Evolutionary conservation across 768 basidiomycete species (phyloP).

Genomic region (Flagelloscypha sp.): DNA sequence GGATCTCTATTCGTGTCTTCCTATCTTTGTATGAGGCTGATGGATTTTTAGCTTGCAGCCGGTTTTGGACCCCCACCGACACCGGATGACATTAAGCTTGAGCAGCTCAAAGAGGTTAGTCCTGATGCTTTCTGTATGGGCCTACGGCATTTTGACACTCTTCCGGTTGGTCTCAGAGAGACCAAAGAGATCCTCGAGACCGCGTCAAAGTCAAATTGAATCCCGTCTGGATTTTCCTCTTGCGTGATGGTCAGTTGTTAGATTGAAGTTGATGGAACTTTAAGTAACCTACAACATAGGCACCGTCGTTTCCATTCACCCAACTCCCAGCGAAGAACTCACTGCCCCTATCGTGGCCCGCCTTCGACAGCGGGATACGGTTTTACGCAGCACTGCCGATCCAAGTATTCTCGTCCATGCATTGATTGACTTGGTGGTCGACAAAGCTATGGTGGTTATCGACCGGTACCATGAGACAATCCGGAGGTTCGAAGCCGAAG

Average conservation of each 20-base stretch:
- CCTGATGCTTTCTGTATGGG: background rate
- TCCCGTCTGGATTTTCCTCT: conserved; percentile 62
- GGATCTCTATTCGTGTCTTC: conserved; percentile 7
- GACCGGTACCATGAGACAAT: conserved; percentile 62
- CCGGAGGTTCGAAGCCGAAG: conserved; percentile 48
- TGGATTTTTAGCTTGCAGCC: conserved; percentile 6
- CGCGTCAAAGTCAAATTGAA: conserved; percentile 51
- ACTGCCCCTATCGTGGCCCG: conserved; percentile 52
- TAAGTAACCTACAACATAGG: too few relatives aligned
- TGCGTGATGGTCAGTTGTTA: conserved; percentile 45
- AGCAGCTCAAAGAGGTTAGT: conserved; percentile 24
- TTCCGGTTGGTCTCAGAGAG: conserved; percentile 33
- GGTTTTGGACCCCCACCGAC: conserved; percentile 12
- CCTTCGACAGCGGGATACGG: conserved; percentile 48
- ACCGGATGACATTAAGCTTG: conserved; percentile 21
- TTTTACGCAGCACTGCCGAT: conserved; percentile 55
- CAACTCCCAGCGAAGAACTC: conserved; percentile 36
- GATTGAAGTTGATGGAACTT: conserved; percentile 1
- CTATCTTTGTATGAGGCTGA: conserved; percentile 7
- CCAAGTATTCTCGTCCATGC: conserved; percentile 62
- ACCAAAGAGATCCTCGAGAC: too few relatives aligned
- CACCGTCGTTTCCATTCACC: conserved; percentile 54
- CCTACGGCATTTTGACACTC: conserved; percentile 17
- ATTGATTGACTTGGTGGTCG: conserved; percentile 60
- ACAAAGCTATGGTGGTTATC: conserved; percentile 57